Base-by-base conservation (phyloP, 163 green algal species). In the Chloromonas sp. region DNA sequence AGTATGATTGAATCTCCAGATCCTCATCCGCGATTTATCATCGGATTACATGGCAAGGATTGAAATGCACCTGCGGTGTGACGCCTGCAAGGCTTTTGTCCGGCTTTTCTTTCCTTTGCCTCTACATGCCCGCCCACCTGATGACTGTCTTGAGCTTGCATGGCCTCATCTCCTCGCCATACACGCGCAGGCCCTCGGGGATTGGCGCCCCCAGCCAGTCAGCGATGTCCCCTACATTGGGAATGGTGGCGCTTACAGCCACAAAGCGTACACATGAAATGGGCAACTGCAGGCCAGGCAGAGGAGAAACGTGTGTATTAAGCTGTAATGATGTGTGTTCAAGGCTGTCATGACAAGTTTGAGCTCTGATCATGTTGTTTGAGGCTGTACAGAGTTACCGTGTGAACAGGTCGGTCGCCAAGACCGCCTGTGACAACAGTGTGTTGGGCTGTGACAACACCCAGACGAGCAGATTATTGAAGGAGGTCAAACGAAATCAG, bases 201-300 rank as follows among this genome's bases (percentile, higher is more conserved):
- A 82, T 70, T 1, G 94, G 92, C 3, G 93, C 95, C 0, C 84
- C 61, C 77, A 98, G 93, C 96, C 96, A 99, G 0, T 84, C 84
- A 15, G 90, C 96, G 71, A 99, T 90, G 89, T 98, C 95, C 0
- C 87, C 3, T 14, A 95, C 87, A 83, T 99, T 99, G 13, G 96
- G 95, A 61, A 99, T 95, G 80, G 96, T 99, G 60, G 97, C 97
- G 0, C 91, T 96, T 0, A 98, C 94, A 1, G 96, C 97, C 14
- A 98, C 87, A 85, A 97, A 97, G 70, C 97, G 93, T 13, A 98
- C 89, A 0, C 61, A 87, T 0, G 87, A 86, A 60, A 99, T 92
- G 58, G 93, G 91, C 3, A 92, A 79, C 90, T 96, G 89, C 80
- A 85, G 61, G 60, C 15, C 1, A 61, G 71, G 59, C 71, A 79